These are phyloP conservation scores for Nakazawaea anatomiae DNA, from an alignment of 805 yeast species.

Conservation along the genomic window DNA sequence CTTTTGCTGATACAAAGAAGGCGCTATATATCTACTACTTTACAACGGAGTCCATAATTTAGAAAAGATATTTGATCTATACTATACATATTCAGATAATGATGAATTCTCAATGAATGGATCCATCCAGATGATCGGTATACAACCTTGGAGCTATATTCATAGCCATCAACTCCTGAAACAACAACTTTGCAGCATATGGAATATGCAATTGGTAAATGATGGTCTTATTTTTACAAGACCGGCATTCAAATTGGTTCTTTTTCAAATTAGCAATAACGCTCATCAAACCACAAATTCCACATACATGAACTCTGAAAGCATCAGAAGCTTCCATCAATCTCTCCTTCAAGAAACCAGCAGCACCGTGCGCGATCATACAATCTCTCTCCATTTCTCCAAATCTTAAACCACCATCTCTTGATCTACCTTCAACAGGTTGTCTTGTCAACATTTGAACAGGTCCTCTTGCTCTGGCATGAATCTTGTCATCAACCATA, in stretches of 20 bases:
- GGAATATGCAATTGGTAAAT: constrained; percentile 97
- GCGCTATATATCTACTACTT: no score
- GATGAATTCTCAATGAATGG: constrained; percentile 3
- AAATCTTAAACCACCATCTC: constrained; percentile 98
- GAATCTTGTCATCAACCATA: constrained; percentile 99
- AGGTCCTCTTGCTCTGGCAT: constrained; percentile 99
- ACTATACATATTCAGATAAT: not conserved
- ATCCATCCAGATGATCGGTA: constrained; percentile 76
- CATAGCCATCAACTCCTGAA: constrained; percentile 99
- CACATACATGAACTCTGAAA: constrained; percentile 96
- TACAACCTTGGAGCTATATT: constrained; percentile 95
- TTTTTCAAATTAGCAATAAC: constrained; percentile 97
- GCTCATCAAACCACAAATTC: constrained; percentile 96
- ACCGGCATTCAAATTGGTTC: constrained; percentile 96
- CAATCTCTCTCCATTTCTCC: constrained; percentile 99
- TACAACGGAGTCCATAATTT: no score
- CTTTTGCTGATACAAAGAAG: no score
- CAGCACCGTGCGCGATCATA: constrained; percentile 99
- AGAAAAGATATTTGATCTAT: not conserved
- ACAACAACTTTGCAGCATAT: constrained; percentile 94
- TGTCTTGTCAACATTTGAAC: constrained; percentile 96
- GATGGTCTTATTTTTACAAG: constrained; percentile 97
- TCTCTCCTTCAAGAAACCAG: constrained; percentile 95
- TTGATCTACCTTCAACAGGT: constrained; percentile 98
- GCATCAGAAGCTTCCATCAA: constrained; percentile 99